These are phyloP conservation scores for Hypomontagnella monticulosa DNA, from an alignment of 495 filamentous ascomycete genomes.

Conservation along the genomic window DNA sequence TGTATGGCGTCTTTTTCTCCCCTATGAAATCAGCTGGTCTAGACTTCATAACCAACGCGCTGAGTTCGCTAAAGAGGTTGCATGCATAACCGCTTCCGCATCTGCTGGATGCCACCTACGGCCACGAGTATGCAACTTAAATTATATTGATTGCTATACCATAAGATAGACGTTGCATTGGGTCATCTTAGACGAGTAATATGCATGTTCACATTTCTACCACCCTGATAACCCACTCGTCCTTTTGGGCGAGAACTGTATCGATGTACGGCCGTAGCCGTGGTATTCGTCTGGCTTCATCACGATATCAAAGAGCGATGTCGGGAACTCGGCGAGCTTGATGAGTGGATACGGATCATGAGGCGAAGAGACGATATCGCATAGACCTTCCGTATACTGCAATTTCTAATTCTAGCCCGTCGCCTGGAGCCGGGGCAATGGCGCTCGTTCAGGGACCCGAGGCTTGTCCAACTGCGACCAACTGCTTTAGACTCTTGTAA, in stretches of 20 bases:
- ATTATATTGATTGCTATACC: constrained; percentile 7
- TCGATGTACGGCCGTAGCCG: no score
- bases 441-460: constrained; percentile 21
- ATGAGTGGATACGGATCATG: constrained; percentile 7
- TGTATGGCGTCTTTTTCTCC: no score
- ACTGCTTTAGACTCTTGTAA: not conserved
- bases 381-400: constrained; percentile 34
- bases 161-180: not conserved
- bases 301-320: constrained; percentile 21
- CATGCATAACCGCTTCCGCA: constrained; percentile 20
- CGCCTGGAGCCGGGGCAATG: constrained; percentile 23
- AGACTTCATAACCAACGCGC: not conserved
- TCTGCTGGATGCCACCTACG: constrained; percentile 9
- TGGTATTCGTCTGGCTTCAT: no score
- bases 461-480: not conserved
- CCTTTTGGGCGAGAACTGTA: no score
- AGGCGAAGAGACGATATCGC: constrained; percentile 15
- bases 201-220: no score
- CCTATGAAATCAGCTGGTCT: no score
- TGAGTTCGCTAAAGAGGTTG: not conserved
- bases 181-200: no score
- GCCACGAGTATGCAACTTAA: constrained; percentile 17
- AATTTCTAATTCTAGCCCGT: constrained; percentile 28
- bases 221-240: no score
- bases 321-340: constrained; percentile 22